phyloP scores from a whole-genome alignment of 106 monocot species.

The Narthecium ossifragum region DNA sequence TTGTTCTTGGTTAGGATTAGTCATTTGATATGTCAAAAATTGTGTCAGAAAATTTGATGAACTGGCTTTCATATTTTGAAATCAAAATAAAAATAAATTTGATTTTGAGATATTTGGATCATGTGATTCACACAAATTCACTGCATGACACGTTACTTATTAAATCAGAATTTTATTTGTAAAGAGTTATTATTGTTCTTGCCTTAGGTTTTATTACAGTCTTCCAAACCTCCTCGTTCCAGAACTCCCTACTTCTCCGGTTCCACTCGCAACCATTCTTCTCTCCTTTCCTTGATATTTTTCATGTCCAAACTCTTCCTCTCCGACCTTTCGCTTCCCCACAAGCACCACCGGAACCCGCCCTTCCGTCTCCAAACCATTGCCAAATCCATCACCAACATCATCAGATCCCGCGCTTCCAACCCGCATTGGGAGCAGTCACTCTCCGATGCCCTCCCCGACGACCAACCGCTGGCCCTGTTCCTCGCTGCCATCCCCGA shows the following conservation, averaged over 20 bases:
- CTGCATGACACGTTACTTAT: too few relatives aligned
- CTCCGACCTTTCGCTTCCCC: neutral
- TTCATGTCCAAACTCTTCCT: neutral
- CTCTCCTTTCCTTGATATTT: neutral
- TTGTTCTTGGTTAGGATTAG: too few relatives aligned
- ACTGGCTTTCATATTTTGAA: too few relatives aligned
- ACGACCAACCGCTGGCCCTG: slow-evolving; percentile 14
- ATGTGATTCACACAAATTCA: too few relatives aligned
- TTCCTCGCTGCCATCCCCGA: slow-evolving; percentile 40
- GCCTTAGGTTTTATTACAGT: too few relatives aligned
- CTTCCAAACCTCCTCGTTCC: neutral
- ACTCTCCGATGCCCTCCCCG: slow-evolving; percentile 14
- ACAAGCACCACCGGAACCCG: neutral
- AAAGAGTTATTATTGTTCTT: too few relatives aligned
- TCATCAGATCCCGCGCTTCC: neutral
- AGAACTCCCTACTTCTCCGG: neutral
- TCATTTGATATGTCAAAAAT: too few relatives aligned
- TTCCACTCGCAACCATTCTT: too few relatives aligned
- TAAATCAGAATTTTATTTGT: too few relatives aligned
- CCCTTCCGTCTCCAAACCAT: neutral
- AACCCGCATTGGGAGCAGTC: slow-evolving; percentile 19
- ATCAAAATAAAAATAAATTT: too few relatives aligned
- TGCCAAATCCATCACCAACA: slow-evolving; percentile 18
- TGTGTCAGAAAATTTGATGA: too few relatives aligned
- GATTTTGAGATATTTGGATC: too few relatives aligned